A percentile compares a stretch with the other conserved stretches of the same genome.
Evolutionary conservation across 257 asterid species (phyloP).

Genomic region (Forsythia viridissima): DNA sequence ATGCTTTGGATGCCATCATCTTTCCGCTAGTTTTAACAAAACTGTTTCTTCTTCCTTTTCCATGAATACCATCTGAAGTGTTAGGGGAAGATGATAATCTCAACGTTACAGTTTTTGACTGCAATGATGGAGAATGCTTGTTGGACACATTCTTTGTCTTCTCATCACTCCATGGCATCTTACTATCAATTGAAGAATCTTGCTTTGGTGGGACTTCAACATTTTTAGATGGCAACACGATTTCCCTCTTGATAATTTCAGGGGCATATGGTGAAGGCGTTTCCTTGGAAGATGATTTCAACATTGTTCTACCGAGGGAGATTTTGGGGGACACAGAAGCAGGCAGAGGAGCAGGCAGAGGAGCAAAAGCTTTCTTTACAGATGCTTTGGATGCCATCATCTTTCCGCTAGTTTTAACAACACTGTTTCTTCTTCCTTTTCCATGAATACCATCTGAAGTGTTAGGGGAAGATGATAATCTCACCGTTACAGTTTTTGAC

Average conservation of each 20-base stretch:
- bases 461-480: conserved; percentile 31
- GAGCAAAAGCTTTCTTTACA: conserved; percentile 36
- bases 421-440: conserved; percentile 34
- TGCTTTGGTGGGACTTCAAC: conserved; percentile 36
- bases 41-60: conserved; percentile 35
- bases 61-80: conserved; percentile 33
- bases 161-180: conserved; percentile 31
- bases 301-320: too few species aligned
- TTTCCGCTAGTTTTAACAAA: conserved; percentile 27
- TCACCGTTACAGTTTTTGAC: conserved; percentile 33
- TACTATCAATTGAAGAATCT: conserved; percentile 29
- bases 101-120: conserved; percentile 31
- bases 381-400: conserved; percentile 30
- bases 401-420: conserved; percentile 27
- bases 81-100: conserved; percentile 34
- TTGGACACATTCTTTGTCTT: conserved; percentile 26
- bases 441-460: conserved; percentile 34
- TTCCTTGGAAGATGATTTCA: conserved; percentile 27
- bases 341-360: too few species aligned
- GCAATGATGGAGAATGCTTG: conserved; percentile 25
- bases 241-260: conserved; percentile 58
- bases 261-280: conserved; percentile 46
- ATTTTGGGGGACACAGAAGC: too few species aligned
- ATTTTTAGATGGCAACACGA: conserved; percentile 37
- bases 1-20: conserved; percentile 25